Base-by-base conservation (phyloP, 2,329 filamentous ascomycete species). In the Trichoderma koningii region DNA sequence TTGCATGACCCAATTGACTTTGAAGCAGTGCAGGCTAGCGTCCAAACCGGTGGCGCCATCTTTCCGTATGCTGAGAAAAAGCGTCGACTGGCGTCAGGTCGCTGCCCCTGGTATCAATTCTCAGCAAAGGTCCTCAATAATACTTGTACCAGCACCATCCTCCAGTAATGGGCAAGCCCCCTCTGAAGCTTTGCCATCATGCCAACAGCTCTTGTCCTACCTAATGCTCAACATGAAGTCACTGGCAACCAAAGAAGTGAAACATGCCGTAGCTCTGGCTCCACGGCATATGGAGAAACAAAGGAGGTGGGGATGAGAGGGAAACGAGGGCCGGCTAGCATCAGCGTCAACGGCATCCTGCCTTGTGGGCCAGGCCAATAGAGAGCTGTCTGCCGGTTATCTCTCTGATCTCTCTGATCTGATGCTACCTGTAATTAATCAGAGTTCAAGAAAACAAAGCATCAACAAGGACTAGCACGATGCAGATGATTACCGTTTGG, bases 201-300 rank as follows among this genome's bases (percentile, higher is more conserved):
- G 30, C 30, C 10, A 34, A 34, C 30, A 34, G 30, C 30, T 34
- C 30, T 34, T 7, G n/a, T 30, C 23, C 48, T 28, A 30, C 23
- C 26, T 10, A 6, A 19, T 28, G 17, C 26, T 52, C 48, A n/a
- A 34, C 50, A 12, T 34, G 30, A 34, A 34, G 30, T 34, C 30
- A 34, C 47, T 41, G 21, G 34, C 47, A 42, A 34, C 47, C 44
- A 48, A 42, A 61, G 5, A 61, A 6, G 57, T 61, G 57, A 61
- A 48, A 61, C 57, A 61, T 61, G 30, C 57, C 57, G 57, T 38
- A 59, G 48, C 57, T 51, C 38, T 61, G 34, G 57, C 57, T 51
- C 57, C 57, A 61, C 45, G 57, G 34, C 23, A 50, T 51, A 51
- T 51, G 57, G 57, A 15, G 21, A 42, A 61, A 52, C 57, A 44